phyloP scores from a whole-genome alignment of 116 monocot species.

The Dioscorea cayenensis region DNA sequence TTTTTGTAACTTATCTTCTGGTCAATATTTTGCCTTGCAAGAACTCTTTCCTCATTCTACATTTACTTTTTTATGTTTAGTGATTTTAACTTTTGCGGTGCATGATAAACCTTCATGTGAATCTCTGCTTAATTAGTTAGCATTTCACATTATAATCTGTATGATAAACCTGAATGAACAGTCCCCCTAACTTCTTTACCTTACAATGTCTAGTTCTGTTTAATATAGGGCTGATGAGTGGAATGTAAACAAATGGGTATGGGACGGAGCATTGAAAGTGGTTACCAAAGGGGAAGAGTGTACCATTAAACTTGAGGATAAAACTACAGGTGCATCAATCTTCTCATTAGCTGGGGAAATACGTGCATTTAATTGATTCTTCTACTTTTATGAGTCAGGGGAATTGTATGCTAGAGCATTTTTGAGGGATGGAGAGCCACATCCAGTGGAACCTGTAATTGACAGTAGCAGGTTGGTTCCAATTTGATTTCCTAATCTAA shows the following conservation, averaged over 20 bases:
- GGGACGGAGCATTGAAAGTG: constrained; percentile 91
- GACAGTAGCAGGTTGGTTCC: constrained; percentile 61
- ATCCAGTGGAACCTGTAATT: constrained; percentile 96
- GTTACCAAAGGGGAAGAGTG: constrained; percentile 93
- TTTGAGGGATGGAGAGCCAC: constrained; percentile 76
- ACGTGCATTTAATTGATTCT: neutral
- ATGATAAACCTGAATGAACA: neutral
- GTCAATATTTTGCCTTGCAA: neutral
- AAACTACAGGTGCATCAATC: constrained; percentile 50
- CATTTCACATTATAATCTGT: neutral
- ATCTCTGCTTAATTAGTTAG: neutral
- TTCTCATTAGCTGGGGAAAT: neutral
- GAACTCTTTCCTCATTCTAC: neutral
- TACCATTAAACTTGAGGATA: constrained; percentile 88
- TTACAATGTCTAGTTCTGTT: neutral
- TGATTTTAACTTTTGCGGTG: neutral
- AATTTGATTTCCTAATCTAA: neutral
- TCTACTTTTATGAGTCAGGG: constrained; percentile 31
- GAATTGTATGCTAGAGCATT: constrained; percentile 96
- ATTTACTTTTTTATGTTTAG: neutral
- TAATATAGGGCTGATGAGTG: constrained; percentile 92
- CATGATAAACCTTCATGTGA: neutral
- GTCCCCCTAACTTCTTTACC: neutral
- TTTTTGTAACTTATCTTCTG: neutral
- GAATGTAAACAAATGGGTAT: constrained; percentile 98